Conservation (phyloP, 306 rosid species). For the Corylus americana region DNA sequence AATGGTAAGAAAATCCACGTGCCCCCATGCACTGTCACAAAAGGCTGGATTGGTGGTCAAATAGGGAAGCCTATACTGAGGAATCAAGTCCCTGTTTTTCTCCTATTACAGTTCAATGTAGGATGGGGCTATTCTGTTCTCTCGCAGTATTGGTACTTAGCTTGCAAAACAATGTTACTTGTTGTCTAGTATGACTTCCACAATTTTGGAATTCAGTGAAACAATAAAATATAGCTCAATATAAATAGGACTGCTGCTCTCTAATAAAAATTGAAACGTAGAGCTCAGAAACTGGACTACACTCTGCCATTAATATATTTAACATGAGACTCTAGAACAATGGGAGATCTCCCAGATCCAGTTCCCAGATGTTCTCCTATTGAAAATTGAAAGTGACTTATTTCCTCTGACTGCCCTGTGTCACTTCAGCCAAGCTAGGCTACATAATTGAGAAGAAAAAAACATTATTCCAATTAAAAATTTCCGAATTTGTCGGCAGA, state of each 20-base stretch:
- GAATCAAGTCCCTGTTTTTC: neutral
- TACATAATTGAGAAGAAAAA: neutral
- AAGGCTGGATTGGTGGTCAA: neutral
- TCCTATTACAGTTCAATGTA: neutral
- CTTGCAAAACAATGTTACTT: neutral
- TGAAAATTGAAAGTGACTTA: neutral
- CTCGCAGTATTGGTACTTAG: neutral
- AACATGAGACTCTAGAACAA: neutral
- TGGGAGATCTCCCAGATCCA: neutral
- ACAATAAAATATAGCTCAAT: neutral
- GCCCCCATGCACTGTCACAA: neutral
- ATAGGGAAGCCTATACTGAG: neutral
- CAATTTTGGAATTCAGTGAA: neutral
- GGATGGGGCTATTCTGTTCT: neutral
- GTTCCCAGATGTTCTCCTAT: neutral
- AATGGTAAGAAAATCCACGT: neutral
- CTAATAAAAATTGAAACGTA: neutral
- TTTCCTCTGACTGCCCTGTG: neutral
- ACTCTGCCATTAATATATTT: neutral
- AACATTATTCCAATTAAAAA: neutral
- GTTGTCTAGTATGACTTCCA: neutral
- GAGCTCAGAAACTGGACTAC: neutral
- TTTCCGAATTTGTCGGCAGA: neutral
- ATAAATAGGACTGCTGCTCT: neutral
- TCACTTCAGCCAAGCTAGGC: neutral